phyloP scores from a whole-genome alignment of 441 rosid genomes.

The Gossypium davidsonii region DNA sequence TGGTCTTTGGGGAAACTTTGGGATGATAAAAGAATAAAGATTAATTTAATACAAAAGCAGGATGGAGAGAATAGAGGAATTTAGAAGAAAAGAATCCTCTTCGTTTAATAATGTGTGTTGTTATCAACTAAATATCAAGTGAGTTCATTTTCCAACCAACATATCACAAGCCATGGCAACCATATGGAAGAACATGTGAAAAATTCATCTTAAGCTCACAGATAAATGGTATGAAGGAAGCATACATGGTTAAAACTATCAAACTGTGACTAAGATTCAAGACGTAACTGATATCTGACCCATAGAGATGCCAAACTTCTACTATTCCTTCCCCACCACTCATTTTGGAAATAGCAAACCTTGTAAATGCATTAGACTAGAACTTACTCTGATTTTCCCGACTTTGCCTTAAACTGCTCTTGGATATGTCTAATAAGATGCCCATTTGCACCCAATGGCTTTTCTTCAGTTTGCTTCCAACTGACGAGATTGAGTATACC shows the following conservation, averaged over 20 bases:
- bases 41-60: background rate
- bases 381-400: conserved; percentile 94
- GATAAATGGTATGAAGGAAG: background rate
- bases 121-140: background rate
- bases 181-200: background rate
- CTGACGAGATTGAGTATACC: conserved; percentile 88
- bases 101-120: background rate
- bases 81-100: background rate
- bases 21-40: background rate
- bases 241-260: background rate
- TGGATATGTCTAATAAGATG: conserved; percentile 91
- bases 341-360: background rate
- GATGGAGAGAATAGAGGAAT: background rate
- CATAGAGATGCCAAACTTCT: background rate
- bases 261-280: background rate
- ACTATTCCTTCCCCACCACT: background rate
- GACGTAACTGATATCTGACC: background rate
- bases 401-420: conserved; percentile 87
- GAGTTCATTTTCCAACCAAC: background rate
- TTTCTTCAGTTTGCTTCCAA: conserved; percentile 88
- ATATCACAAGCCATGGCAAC: background rate
- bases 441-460: conserved; percentile 90
- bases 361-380: background rate
- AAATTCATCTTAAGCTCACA: background rate
- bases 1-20: background rate